Evolutionary conservation across 225 moss, liverwort and hornwort genomes (phyloP).

Genomic region (Physcomitrium patens): DNA sequence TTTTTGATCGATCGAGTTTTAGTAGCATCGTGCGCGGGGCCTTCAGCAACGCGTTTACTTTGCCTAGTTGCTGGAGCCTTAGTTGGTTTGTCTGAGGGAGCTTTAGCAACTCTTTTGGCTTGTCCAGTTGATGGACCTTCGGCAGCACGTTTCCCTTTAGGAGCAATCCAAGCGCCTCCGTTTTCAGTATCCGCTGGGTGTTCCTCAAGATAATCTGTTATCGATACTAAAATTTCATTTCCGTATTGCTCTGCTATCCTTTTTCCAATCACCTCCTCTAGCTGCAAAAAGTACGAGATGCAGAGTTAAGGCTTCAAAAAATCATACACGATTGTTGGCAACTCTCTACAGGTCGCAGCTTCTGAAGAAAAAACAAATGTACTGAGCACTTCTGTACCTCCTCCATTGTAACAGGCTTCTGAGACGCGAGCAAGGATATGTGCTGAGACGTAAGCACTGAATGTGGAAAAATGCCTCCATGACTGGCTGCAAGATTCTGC

Average conservation of each 20-base stretch:
- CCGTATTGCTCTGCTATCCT: slow-evolving; percentile 81
- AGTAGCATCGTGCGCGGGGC: slow-evolving; percentile 12
- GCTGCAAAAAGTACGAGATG: slow-evolving; percentile 45
- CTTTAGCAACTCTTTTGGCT: slow-evolving; percentile 38
- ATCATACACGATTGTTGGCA: background rate
- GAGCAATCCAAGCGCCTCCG: slow-evolving; percentile 74
- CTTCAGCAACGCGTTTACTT: slow-evolving; percentile 37
- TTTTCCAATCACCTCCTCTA: slow-evolving; percentile 82
- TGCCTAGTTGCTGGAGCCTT: slow-evolving; percentile 41
- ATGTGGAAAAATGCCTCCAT: slow-evolving; percentile 94
- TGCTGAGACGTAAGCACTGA: slow-evolving; percentile 94
- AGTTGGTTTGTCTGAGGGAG: slow-evolving; percentile 9
- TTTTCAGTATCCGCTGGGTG: slow-evolving; percentile 57
- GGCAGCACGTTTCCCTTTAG: slow-evolving; percentile 48
- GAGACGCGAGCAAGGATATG: slow-evolving; percentile 64
- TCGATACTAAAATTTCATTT: slow-evolving; percentile 61
- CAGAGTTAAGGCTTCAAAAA: slow-evolving; percentile 10
- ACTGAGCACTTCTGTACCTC: slow-evolving; percentile 49
- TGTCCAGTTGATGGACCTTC: slow-evolving; percentile 44
- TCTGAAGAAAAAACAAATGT: slow-evolving; percentile 21
- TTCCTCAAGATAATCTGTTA: slow-evolving; percentile 54
- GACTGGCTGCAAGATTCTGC: slow-evolving; percentile 67
- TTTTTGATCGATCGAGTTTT: slow-evolving; percentile 50
- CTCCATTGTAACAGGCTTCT: slow-evolving; percentile 61
- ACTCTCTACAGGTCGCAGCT: background rate